Evolutionary conservation across 2,329 filamentous ascomycete genomes (phyloP).

Genomic region (Blastomyces parvus): DNA sequence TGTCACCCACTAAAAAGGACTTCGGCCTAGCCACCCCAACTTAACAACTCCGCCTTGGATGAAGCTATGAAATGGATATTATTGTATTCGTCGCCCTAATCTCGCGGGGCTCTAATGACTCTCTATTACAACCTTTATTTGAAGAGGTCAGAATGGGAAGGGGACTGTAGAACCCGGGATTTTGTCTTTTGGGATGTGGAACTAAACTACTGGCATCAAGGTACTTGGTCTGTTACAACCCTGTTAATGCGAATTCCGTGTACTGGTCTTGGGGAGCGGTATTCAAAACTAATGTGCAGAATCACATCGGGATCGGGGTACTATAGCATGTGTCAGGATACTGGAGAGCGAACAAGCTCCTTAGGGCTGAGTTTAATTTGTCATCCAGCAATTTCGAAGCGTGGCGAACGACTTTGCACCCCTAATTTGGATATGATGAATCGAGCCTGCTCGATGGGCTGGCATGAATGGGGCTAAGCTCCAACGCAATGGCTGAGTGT

Average conservation of each 20-base stretch:
- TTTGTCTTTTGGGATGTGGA: background rate
- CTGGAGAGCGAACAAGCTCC: constrained; percentile 4
- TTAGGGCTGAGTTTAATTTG: constrained; percentile 7
- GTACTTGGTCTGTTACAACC: background rate
- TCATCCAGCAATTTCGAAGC: constrained; percentile 2
- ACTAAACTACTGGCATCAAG: background rate
- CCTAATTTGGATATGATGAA: background rate
- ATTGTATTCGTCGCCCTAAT: background rate
- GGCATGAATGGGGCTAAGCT: background rate
- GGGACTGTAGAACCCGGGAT: background rate
- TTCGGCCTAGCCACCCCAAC: background rate
- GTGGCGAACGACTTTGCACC: background rate
- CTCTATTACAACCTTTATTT: background rate
- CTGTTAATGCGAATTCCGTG: background rate
- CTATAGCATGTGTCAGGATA: background rate
- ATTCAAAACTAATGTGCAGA: constrained; percentile 1
- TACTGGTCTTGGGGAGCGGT: background rate
- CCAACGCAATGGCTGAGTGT: background rate
- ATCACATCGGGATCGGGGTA: background rate
- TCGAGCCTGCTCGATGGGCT: background rate
- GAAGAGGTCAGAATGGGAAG: background rate
- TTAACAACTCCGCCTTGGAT: background rate
- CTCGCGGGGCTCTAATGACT: background rate
- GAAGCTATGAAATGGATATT: background rate
- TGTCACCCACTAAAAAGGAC: background rate